A percentile compares a stretch with the other conserved stretches of the same genome.
Conservation (phyloP, 1,284 basidiomycete genomes). For the Trichosporon ovoides region DNA sequence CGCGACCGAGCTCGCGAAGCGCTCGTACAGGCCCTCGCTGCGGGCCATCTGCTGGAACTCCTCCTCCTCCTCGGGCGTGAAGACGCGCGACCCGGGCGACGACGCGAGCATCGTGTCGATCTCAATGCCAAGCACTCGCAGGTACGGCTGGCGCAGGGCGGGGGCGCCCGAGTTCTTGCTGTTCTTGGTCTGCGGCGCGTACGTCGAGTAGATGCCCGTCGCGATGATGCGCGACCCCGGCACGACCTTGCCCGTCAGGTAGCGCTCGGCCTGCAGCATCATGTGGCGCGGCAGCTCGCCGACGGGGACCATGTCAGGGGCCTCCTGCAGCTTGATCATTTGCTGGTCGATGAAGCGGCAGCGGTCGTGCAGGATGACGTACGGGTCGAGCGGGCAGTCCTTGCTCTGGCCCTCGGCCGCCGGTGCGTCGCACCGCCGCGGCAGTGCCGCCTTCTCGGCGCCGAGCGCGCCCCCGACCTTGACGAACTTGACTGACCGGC, state of each 20-base stretch:
- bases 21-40: constrained; percentile 85
- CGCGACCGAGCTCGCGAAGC: constrained; percentile 88
- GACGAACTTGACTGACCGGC: constrained; percentile 74
- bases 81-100: constrained; percentile 62
- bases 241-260: constrained; percentile 83
- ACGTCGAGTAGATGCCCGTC: constrained; percentile 96
- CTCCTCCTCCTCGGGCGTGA: constrained; percentile 94
- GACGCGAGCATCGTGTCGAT: constrained; percentile 61
- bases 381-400: constrained; percentile 92
- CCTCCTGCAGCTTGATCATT: constrained; percentile 94
- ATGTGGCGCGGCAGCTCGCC: constrained; percentile 97
- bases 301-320: constrained; percentile 98
- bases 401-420: constrained; percentile 72
- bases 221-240: constrained; percentile 91
- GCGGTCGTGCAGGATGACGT: constrained; percentile 90
- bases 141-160: constrained; percentile 88
- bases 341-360: constrained; percentile 95
- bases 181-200: constrained; percentile 70
- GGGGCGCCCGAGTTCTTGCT: constrained; percentile 73
- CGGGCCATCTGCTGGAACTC: constrained; percentile 84
- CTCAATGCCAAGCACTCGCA: constrained; percentile 89
- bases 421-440: constrained; percentile 74
- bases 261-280: constrained; percentile 82
- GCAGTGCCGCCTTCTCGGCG: constrained; percentile 72
- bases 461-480: constrained; percentile 79